Conservation (phyloP, 805 yeast species). For the Starmerella cellae region DNA sequence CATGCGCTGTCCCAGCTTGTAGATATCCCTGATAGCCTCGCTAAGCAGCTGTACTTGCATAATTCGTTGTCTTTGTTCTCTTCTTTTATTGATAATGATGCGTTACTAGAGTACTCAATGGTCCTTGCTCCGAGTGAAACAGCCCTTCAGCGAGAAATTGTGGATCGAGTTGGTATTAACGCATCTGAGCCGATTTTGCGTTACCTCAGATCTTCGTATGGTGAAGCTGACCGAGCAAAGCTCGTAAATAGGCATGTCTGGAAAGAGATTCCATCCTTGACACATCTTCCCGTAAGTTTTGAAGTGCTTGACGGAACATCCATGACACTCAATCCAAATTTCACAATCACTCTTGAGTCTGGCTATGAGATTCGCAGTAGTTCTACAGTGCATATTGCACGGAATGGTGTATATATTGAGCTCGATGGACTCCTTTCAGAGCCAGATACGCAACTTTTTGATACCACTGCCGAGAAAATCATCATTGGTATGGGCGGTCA, state of each 20-base stretch:
- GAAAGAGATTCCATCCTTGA: not conserved
- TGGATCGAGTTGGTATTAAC: not conserved
- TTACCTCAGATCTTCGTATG: constrained; percentile 17
- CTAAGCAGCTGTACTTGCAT: constrained; percentile 12
- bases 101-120: not conserved
- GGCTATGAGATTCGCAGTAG: not conserved
- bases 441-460: constrained; percentile 21
- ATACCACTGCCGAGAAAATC: constrained; percentile 44
- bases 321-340: constrained; percentile 4
- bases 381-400: constrained; percentile 25
- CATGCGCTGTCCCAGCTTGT: constrained; percentile 18
- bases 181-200: constrained; percentile 10
- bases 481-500: constrained; percentile 47
- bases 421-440: constrained; percentile 5
- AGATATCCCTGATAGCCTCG: constrained; percentile 14
- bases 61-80: constrained; percentile 11
- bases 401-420: constrained; percentile 32
- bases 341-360: constrained; percentile 4
- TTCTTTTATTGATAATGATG: constrained; percentile 8
- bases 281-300: constrained; percentile 4
- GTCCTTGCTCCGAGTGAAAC: constrained; percentile 16
- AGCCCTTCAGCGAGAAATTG: constrained; percentile 11
- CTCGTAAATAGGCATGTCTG: constrained; percentile 13
- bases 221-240: constrained; percentile 13
- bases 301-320: constrained; percentile 15